Evolutionary conservation across 2,329 filamentous ascomycete genomes (phyloP), one percentile per base, ranked within the genome.

Genomic region (Fonsecaea erecta): DNA sequence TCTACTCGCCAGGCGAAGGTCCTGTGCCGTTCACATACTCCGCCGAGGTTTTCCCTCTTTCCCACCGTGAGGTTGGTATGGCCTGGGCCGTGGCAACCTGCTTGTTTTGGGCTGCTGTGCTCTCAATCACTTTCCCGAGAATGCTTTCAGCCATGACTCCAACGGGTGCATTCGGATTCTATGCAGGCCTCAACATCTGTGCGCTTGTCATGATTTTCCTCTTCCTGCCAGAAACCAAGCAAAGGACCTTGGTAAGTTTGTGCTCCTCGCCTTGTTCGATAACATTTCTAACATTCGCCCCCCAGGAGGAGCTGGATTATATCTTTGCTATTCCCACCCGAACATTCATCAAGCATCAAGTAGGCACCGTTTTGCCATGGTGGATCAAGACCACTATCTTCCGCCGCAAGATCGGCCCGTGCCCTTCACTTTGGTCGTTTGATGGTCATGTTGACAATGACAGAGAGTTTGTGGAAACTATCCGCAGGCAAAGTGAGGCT

Each of bases 1-100:
- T 87, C 72, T 88, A 88, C 77, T 87, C 85, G 0, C 85, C 86
- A 0, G 86, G 84, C 2, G 88, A 91, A 73, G 63, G 63, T 9
- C 63, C 63, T 8, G 63, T 65, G 30, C 63, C 63, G 0, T 65
- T 65, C 54, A 65, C 78, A 43, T 82, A 81, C 70, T 77, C 78
- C 54, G 77, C 79, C 0, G 79, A 81, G 58, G 75, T 77, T 0
- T 83, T 83, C 62, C 81, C 81, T 0, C 69, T 82, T 3, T 82
- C 81, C 0, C 81, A 83, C 61, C 75, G 81, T 77, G 68, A 82
- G 71, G 52, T 83, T 70, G 72, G 81, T 72, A 69, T 80, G 78
- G 46, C 76, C 71, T 67, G 75, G 79, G 62, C 76, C 53, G 66
- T 77, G 16, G 68, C 77, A 28, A 79, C 76, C 0, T 77, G 73